These are phyloP conservation scores for Salix dunnii DNA, from an alignment of 345 rosid species.

Conservation along the genomic window DNA sequence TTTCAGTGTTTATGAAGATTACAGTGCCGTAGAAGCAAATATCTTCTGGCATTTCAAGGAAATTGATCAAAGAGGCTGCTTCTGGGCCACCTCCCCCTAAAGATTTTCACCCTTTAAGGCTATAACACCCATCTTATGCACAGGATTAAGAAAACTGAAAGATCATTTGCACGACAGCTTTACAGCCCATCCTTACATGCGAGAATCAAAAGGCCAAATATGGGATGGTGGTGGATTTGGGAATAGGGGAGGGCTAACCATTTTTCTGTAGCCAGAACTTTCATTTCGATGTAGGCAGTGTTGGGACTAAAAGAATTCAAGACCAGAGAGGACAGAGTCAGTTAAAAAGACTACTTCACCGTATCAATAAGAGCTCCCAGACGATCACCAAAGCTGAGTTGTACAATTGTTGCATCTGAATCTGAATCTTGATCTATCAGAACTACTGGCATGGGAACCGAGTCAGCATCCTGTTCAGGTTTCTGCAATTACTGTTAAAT, in stretches of 20 bases:
- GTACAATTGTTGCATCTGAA: slow-evolving; percentile 76
- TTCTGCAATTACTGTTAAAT: slow-evolving; percentile 46
- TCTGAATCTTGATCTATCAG: slow-evolving; percentile 86
- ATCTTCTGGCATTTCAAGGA: not conserved
- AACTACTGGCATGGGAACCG: slow-evolving; percentile 66
- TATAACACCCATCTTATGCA: not conserved
- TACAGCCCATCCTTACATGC: not conserved
- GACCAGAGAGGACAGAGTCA: not conserved
- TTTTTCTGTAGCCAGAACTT: not conserved
- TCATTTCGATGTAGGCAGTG: not conserved
- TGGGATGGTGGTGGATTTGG: not conserved
- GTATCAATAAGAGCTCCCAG: slow-evolving; percentile 96
- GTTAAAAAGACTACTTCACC: slow-evolving; percentile 31
- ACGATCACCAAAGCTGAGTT: slow-evolving; percentile 94
- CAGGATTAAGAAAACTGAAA: not conserved
- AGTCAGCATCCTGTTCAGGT: slow-evolving; percentile 47
- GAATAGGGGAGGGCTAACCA: not conserved
- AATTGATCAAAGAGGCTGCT: not conserved
- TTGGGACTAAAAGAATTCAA: not conserved
- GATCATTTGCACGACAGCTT: not conserved
- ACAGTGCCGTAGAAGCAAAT: not conserved
- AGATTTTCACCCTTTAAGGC: not conserved
- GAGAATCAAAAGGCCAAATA: not conserved
- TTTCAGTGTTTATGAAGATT: not conserved
- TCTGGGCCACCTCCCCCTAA: not conserved